A percentile compares a stretch with the other conserved stretches of the same genome.
These are phyloP conservation scores for Detonula confervacea DNA, from an alignment of 352 stramenopile genomes.

Conservation along the genomic window DNA sequence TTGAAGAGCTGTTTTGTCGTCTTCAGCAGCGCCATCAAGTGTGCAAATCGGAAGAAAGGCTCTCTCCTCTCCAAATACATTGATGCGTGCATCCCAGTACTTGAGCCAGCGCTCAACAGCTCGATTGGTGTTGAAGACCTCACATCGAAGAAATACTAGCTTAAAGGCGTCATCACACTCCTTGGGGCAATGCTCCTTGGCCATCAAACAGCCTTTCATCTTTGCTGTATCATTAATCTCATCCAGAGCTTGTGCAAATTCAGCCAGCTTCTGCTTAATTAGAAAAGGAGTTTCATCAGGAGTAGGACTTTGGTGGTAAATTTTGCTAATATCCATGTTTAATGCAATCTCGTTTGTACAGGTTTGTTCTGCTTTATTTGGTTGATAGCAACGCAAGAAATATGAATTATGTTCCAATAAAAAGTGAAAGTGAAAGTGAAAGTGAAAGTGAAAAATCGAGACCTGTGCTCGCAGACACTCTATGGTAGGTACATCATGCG, in stretches of 20 bases:
- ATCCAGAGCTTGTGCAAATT: not conserved
- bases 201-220: not conserved
- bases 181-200: not conserved
- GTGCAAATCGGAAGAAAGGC: constrained; percentile 14
- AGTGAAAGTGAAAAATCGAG: no score
- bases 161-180: constrained; percentile 2
- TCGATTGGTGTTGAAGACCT: constrained; percentile 5
- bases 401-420: no score
- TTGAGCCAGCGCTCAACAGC: not conserved
- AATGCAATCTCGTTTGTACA: no score
- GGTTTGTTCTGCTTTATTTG: no score
- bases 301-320: constrained; percentile 2
- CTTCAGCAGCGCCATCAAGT: constrained; percentile 16
- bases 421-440: no score
- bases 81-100: constrained; percentile 5
- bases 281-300: not conserved
- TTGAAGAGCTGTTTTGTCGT: constrained; percentile 23
- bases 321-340: not conserved
- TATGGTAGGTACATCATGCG: no score
- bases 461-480: no score
- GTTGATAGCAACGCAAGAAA: no score
- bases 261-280: constrained; percentile 5
- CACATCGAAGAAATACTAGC: constrained; percentile 13
- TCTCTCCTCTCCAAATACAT: constrained; percentile 6
- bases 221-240: not conserved